Conservation (phyloP, 805 yeast genomes). For the Pichia ethanolica region DNA sequence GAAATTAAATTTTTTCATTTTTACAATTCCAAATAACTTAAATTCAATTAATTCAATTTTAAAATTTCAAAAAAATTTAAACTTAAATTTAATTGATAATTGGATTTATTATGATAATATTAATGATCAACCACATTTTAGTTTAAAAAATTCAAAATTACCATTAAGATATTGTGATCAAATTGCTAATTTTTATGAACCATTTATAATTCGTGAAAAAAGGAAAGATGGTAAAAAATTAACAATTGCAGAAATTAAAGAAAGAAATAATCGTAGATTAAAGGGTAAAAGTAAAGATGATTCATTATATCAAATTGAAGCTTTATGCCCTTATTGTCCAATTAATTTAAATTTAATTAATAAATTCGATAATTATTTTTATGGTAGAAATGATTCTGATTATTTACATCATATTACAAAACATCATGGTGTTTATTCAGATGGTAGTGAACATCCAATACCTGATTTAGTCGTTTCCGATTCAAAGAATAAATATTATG, state of each 20-base stretch:
- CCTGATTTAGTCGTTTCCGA: conserved; percentile 18
- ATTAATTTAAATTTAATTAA: conserved; percentile 1
- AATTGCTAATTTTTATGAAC: conserved; percentile 9
- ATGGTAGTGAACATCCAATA: conserved; percentile 21
- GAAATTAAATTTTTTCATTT: not conserved
- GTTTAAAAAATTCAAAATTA: not conserved
- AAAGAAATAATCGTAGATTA: not conserved
- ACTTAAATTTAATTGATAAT: not conserved
- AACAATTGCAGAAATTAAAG: not conserved
- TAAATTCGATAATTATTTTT: conserved; percentile 14
- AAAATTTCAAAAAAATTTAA: not conserved
- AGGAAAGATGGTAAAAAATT: not conserved
- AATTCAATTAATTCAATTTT: not conserved
- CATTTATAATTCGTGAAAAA: conserved; percentile 16
- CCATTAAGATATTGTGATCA: conserved; percentile 4
- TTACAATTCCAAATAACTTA: not conserved
- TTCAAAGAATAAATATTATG: conserved; percentile 13
- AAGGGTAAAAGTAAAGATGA: conserved; percentile 10
- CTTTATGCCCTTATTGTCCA: conserved; percentile 25
- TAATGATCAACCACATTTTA: conserved; percentile 4
- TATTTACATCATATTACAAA: conserved; percentile 29
- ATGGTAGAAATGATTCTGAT: conserved; percentile 24
- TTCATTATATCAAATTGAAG: conserved; percentile 17
- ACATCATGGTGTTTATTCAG: conserved; percentile 27
- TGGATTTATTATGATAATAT: conserved; percentile 5